Evolutionary conservation across 1,284 basidiomycete species (phyloP), one percentile per base, ranked within the genome.

Genomic region (Macrocystidia cucumis): DNA sequence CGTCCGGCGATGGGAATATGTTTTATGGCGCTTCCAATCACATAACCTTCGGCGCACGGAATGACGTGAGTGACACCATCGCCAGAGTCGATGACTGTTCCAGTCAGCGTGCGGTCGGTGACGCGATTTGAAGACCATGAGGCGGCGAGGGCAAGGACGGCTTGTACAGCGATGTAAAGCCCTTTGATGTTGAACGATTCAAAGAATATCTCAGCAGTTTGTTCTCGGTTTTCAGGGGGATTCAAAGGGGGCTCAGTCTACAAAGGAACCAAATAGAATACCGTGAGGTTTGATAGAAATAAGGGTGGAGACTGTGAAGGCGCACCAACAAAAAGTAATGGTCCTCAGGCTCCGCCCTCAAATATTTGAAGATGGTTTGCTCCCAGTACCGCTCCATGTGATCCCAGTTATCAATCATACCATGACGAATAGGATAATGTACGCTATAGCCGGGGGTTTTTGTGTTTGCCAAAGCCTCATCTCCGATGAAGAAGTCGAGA

Each of bases 371-470:
- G 74, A 98, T 98, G 48, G 87, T 91, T 69, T 98, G 95, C 62
- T 98, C 93, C 96, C 95, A 98, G 64, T 93, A 98, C 7, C 96
- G 73, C 61, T 98, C 96, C 96, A 99, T 99, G 52, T 96, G 81
- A 63, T 98, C 96, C 96, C 96, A 99, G 57, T 98, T 98, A 48
- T 98, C 96, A 54, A 98, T 97, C 80, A 91, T 84, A 24, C 96
- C 96, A 57, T 99, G 96, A 38, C 89, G 78, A 55, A 98, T 98
- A 14, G 96, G 96, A 62, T 98, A 97, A 62, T 95, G 87, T 11
- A 98, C 78, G 26, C 88, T 84, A 64, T 98, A 99, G 48, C 78
- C 89, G 29, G 80, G 75, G 0, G 76, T 89, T 68, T 93, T 97
- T 26, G 85, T 79, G 56, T 98, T 97, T 19, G 89, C 90, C 18